These are phyloP conservation scores for Sporobolomyces phaffii DNA, from an alignment of 768 basidiomycete genomes.

Conservation along the genomic window DNA sequence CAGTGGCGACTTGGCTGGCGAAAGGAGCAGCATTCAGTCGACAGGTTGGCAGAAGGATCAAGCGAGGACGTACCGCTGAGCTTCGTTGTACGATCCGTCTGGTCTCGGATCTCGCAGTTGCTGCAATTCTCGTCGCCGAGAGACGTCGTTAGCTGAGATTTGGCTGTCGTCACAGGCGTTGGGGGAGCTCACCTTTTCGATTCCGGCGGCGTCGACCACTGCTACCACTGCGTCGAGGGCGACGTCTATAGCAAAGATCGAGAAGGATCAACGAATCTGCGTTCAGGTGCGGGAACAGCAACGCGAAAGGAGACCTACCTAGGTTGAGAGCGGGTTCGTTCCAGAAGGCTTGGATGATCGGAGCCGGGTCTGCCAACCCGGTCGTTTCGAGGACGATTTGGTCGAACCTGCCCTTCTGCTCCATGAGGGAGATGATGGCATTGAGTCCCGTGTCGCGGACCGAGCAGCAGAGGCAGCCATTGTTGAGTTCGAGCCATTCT, in stretches of 20 bases:
- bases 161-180: neutral
- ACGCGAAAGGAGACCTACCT: neutral
- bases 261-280: too few relatives aligned
- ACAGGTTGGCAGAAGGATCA: too few relatives aligned
- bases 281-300: neutral
- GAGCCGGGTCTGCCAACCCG: constrained; percentile 82
- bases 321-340: constrained; percentile 32
- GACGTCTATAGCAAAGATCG: constrained; percentile 13
- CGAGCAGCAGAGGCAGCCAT: constrained; percentile 97
- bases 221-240: constrained; percentile 32
- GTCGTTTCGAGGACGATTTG: constrained; percentile 94
- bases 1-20: constrained; percentile 78
- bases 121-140: too few relatives aligned
- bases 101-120: constrained; percentile 35
- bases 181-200: constrained; percentile 22
- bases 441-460: constrained; percentile 89
- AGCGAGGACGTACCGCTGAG: constrained; percentile 12
- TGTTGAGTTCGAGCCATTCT: constrained; percentile 73
- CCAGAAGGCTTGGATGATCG: constrained; percentile 41
- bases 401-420: constrained; percentile 73
- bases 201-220: constrained; percentile 34
- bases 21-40: neutral
- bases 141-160: neutral
- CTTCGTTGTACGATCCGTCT: constrained; percentile 35
- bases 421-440: constrained; percentile 59